Conservation (phyloP, 345 rosid genomes). For the Syzygium grande region DNA sequence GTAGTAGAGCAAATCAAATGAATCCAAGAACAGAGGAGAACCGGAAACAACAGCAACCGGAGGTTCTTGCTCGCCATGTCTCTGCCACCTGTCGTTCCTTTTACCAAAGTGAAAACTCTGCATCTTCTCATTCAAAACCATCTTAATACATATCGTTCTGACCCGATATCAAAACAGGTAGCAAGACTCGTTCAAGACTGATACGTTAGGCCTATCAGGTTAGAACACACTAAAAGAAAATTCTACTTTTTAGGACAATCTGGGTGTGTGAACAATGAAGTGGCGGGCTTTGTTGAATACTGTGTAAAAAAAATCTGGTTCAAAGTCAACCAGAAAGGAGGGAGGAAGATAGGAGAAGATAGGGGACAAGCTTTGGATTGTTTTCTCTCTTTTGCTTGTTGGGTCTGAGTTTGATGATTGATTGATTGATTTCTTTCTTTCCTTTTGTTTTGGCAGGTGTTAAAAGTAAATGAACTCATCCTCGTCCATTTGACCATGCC, state of each 20-base stretch:
- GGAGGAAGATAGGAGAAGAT: not conserved
- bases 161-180: not conserved
- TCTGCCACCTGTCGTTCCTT: not conserved
- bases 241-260: not conserved
- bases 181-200: not conserved
- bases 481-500: not conserved
- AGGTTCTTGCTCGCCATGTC: conserved; percentile 2
- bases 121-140: not conserved
- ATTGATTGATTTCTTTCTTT: not conserved
- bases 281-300: not conserved
- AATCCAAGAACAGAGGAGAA: not conserved
- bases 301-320: not conserved
- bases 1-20: not conserved
- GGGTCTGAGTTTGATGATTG: not conserved
- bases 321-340: not conserved
- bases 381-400: not conserved
- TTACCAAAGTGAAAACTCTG: not conserved
- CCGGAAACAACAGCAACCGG: conserved; percentile 3
- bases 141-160: not conserved
- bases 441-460: not conserved
- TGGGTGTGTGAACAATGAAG: not conserved
- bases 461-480: not conserved
- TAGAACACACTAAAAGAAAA: not conserved
- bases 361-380: not conserved
- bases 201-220: not conserved